Base-by-base conservation (phyloP, 306 rosid species). In the Cicer judaicum region DNA sequence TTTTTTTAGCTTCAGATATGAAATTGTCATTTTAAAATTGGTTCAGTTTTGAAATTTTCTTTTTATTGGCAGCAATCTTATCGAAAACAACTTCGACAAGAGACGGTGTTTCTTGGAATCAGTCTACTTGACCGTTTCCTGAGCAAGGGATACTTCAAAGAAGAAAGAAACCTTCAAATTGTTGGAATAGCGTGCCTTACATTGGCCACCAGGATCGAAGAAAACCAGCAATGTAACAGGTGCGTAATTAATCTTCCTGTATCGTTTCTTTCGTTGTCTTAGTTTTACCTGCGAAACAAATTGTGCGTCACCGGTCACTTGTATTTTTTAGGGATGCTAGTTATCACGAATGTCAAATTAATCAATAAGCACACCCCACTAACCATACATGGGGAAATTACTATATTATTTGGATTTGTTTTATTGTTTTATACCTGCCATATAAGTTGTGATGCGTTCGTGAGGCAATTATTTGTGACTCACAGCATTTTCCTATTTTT, bases 201-300 rank as follows among this genome's bases (percentile, higher is more conserved):
- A 10, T 77, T 94, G 83, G 97, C 98, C 67, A 81, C 86, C 63
- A 88, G 98, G 81, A 84, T 94, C 7, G 98, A 94, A 88, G 98
- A 94, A 84, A 94, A 91, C 69, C 98, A 94, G 78, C 93, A 87
- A 40, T 49, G 56, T 68, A 94, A 85, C 86, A 78, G 97, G 98
- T 91, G 75, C 49, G 38, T 14, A 38, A 29, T 60, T 46, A 42
- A 70, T 56, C 36, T 50, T 29, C 21, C n/a, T 56, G 55, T 1
- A 34, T 49, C 57, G 61, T 64, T 64, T 64, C 24, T 76, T 62
- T 12, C 42, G 10, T n/a, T 9, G 9, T 56, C 41, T 15, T 24
- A 48, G 57, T 68, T 24, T 9, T 71, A 39, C 7, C 59, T 40
- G n/a, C 8, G 12, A 41, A 41, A 43, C 7, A 11, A 60, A 60